A percentile compares a stretch with the other conserved stretches of the same genome.
These are phyloP conservation scores for Roridomyces roridus DNA, from an alignment of 768 basidiomycete genomes.

Conservation along the genomic window DNA sequence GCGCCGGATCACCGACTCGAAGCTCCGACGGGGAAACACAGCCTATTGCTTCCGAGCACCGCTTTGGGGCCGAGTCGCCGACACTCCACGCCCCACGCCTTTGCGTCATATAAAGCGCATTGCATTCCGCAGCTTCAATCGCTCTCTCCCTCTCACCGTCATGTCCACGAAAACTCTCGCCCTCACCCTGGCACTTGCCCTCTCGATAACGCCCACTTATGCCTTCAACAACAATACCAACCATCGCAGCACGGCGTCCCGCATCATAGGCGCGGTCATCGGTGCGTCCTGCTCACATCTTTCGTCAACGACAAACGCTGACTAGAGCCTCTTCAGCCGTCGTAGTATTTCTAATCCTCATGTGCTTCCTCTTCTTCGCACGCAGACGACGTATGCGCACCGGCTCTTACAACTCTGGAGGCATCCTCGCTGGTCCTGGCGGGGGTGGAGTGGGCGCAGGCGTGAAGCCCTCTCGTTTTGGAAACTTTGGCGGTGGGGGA, in stretches of 20 bases:
- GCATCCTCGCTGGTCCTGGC: neutral
- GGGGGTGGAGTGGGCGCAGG: neutral
- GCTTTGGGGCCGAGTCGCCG: too few relatives aligned
- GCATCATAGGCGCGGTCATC: conserved; percentile 6
- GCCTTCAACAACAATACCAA: neutral
- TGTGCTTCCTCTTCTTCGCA: neutral
- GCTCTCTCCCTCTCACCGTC: neutral
- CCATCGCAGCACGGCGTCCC: neutral
- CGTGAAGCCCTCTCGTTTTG: too few relatives aligned
- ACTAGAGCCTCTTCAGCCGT: neutral
- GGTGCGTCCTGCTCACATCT: neutral
- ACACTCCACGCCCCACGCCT: too few relatives aligned
- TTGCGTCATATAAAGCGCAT: too few relatives aligned
- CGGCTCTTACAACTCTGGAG: too few relatives aligned
- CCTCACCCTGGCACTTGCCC: neutral
- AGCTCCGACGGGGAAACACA: too few relatives aligned
- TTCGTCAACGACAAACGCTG: neutral
- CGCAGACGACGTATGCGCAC: neutral
- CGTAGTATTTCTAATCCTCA: neutral
- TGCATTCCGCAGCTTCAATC: neutral
- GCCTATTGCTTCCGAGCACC: too few relatives aligned
- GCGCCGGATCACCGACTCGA: too few relatives aligned
- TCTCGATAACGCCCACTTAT: conserved; percentile 2
- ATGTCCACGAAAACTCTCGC: conserved; percentile 1
- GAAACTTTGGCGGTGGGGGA: neutral